Evolutionary conservation across 371 early-diverging fungal species (phyloP).

Genomic region (Mortierella sp.): DNA sequence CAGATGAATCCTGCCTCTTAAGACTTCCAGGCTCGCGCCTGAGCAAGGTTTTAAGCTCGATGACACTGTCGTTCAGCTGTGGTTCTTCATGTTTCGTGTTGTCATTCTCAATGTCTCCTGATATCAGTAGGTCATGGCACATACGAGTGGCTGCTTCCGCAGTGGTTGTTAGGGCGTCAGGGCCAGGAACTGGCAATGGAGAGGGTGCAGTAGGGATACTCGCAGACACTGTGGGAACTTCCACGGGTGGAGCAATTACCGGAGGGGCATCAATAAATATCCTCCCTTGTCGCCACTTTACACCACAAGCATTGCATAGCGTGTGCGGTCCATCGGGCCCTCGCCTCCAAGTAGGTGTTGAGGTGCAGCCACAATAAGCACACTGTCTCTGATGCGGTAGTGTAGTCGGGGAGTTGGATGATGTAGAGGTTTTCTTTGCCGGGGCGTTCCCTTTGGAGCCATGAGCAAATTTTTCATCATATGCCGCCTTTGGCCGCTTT

Average conservation of each 20-base stretch:
- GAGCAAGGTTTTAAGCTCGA: background rate
- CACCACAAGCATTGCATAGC: slow-evolving; percentile 78
- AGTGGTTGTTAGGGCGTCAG: slow-evolving; percentile 19
- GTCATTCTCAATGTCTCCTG: background rate
- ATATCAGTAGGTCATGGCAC: slow-evolving; percentile 1
- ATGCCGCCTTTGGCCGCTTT: slow-evolving; percentile 13
- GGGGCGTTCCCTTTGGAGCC: background rate
- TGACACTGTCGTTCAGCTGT: background rate
- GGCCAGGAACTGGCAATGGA: slow-evolving; percentile 6
- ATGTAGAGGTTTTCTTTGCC: background rate
- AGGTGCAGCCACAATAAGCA: slow-evolving; percentile 71
- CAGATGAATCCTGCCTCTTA: background rate
- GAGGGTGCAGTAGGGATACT: background rate
- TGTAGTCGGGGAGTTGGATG: background rate
- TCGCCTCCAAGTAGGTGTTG: slow-evolving; percentile 80
- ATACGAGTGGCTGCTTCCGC: slow-evolving; percentile 36
- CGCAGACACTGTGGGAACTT: background rate
- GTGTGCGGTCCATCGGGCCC: slow-evolving; percentile 79
- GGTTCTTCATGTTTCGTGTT: background rate
- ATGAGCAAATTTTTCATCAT: slow-evolving; percentile 7
- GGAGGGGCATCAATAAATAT: slow-evolving; percentile 58
- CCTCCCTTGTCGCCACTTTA: slow-evolving; percentile 67
- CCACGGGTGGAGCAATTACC: background rate
- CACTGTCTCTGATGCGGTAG: slow-evolving; percentile 52
- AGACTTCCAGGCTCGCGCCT: background rate